phyloP scores from a whole-genome alignment of 2,329 filamentous ascomycete species.

The Fusarium denticulatum region DNA sequence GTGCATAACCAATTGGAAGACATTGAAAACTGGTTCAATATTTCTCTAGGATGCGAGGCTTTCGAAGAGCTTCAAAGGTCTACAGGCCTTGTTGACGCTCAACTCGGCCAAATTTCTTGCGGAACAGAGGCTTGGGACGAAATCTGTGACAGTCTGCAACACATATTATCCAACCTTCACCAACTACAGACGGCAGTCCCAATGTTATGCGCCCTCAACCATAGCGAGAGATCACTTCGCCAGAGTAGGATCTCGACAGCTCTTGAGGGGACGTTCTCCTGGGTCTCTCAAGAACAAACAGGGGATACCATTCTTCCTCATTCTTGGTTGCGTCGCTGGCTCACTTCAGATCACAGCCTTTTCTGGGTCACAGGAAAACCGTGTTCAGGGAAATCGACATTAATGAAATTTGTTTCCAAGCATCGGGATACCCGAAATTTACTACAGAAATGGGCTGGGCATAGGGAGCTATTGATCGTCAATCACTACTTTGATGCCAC shows the following conservation, averaged over 20 bases:
- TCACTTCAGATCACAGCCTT: not conserved
- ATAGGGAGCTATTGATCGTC: not conserved
- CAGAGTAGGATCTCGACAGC: not conserved
- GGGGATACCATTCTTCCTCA: not conserved
- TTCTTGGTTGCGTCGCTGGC: not conserved
- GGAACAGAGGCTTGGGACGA: not conserved
- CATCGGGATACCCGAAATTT: not conserved
- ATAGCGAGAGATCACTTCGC: not conserved
- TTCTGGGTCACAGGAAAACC: conserved; percentile 17
- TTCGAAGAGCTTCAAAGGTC: not conserved
- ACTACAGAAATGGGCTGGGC: not conserved
- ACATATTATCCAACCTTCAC: not conserved
- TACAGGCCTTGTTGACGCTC: not conserved
- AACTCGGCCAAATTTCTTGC: not conserved
- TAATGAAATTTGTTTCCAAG: conserved; percentile 18
- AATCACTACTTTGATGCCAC: conserved; percentile 10
- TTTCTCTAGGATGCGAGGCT: not conserved
- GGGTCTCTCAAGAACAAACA: not conserved
- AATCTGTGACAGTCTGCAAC: not conserved
- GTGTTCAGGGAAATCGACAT: conserved; percentile 11
- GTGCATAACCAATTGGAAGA: not conserved
- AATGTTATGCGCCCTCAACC: not conserved
- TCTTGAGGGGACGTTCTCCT: not conserved
- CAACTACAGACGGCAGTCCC: not conserved
- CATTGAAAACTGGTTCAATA: not conserved